Percentiles rank a stretch among this genome's conserved stretches.
phyloP scores from a whole-genome alignment of 2,329 filamentous ascomycete species.

The Leptoxyphium fumago region DNA sequence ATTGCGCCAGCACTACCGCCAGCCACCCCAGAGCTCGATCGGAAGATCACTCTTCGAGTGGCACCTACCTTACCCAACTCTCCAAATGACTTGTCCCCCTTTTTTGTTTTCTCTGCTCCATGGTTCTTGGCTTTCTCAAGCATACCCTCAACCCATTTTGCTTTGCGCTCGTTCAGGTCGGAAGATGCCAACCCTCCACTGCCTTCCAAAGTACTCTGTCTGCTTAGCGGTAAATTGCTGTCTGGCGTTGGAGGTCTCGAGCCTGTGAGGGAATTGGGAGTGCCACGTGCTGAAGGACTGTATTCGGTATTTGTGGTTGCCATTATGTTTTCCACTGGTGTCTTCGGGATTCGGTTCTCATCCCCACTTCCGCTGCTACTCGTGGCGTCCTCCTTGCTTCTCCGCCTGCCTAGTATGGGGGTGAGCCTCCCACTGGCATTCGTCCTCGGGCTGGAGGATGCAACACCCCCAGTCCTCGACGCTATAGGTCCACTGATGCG shows the following conservation, averaged over 20 bases:
- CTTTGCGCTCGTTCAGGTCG: slow-evolving; percentile 55
- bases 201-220: not conserved
- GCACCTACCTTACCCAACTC: slow-evolving; percentile 58
- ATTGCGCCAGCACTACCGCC: not conserved
- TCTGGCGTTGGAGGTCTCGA: slow-evolving; percentile 1
- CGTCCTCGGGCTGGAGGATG: not conserved
- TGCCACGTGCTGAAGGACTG: not conserved
- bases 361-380: not conserved
- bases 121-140: slow-evolving; percentile 63
- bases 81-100: slow-evolving; percentile 38
- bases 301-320: not conserved
- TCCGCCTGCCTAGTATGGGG: not conserved
- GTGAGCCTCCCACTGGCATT: not conserved
- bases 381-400: not conserved
- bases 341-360: not conserved
- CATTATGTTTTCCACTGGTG: not conserved
- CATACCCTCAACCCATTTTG: slow-evolving; percentile 70
- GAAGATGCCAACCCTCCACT: slow-evolving; percentile 21
- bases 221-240: not conserved
- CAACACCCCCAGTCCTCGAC: not conserved
- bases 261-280: not conserved
- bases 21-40: slow-evolving; percentile 8
- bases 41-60: slow-evolving; percentile 57
- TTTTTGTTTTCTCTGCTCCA: slow-evolving; percentile 32
- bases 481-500: slow-evolving; percentile 13